Percentiles rank a stretch among this genome's conserved stretches.
phyloP scores from a whole-genome alignment of 2,329 filamentous ascomycete genomes.

The Thelonectria rubi region DNA sequence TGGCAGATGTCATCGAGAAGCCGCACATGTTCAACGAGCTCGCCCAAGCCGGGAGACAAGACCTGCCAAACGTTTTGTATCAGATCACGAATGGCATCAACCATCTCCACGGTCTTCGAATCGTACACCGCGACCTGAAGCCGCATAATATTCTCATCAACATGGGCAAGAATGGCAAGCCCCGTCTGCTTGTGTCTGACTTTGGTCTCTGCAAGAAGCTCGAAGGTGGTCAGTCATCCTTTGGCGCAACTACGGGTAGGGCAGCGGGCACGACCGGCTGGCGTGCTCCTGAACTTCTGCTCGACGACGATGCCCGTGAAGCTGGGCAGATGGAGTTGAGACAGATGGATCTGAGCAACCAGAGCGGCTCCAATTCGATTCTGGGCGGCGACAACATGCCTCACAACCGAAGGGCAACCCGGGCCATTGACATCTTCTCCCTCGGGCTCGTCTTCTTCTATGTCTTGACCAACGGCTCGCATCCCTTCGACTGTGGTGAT shows the following conservation, averaged over 20 bases:
- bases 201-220: constrained; percentile 98
- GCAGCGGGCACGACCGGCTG: constrained; percentile 94
- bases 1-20: constrained; percentile 89
- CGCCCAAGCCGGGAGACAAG: constrained; percentile 75
- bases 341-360: constrained; percentile 61
- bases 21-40: constrained; percentile 73
- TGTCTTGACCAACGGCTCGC: constrained; percentile 89
- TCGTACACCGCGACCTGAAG: constrained; percentile 97
- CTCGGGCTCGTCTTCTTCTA: constrained; percentile 98
- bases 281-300: constrained; percentile 92
- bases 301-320: constrained; percentile 75
- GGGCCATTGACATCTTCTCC: constrained; percentile 97
- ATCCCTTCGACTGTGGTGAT: constrained; percentile 94
- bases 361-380: constrained; percentile 69
- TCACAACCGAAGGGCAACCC: constrained; percentile 80
- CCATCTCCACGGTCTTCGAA: constrained; percentile 89
- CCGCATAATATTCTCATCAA: constrained; percentile 95
- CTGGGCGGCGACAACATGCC: constrained; percentile 66
- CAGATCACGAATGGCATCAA: constrained; percentile 91
- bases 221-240: constrained; percentile 92
- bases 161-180: constrained; percentile 72
- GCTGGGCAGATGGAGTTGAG: constrained; percentile 54
- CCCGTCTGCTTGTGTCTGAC: constrained; percentile 94
- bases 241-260: constrained; percentile 92
- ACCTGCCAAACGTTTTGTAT: constrained; percentile 81